phyloP scores from a whole-genome alignment of 441 rosid species.

The Erysimum pusillum region DNA sequence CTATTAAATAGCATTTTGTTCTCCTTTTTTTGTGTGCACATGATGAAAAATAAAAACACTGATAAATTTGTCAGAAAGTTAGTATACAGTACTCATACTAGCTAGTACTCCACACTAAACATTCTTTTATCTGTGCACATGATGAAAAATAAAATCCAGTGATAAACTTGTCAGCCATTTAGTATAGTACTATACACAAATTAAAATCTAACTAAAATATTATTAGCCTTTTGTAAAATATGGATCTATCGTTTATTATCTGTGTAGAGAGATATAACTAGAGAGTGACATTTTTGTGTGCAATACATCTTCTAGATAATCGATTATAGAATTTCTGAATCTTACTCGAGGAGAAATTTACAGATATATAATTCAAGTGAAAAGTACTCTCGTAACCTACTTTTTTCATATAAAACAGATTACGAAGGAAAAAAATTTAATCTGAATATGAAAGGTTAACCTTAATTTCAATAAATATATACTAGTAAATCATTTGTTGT shows the following conservation, averaged over 20 bases:
- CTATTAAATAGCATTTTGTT: slow-evolving; percentile 16
- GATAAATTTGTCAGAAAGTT: slow-evolving; percentile 35
- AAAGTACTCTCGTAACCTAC: neutral
- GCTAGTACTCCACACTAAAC: neutral
- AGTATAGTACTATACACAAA: neutral
- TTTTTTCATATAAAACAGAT: neutral
- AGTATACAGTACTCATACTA: slow-evolving; percentile 10
- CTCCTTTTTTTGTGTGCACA: slow-evolving; percentile 19
- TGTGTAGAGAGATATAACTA: neutral
- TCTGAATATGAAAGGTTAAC: neutral
- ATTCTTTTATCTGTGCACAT: slow-evolving; percentile 17
- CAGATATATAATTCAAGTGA: neutral
- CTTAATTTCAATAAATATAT: neutral
- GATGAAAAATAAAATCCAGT: slow-evolving; percentile 25
- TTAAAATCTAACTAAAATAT: neutral
- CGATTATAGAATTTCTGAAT: neutral
- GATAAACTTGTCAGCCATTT: slow-evolving; percentile 11
- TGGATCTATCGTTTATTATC: neutral
- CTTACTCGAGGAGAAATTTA: neutral
- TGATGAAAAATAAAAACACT: slow-evolving; percentile 35
- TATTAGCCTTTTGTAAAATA: slow-evolving; percentile 2
- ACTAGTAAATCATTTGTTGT: neutral
- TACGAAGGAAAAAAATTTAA: neutral
- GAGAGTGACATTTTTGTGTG: neutral
- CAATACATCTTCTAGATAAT: slow-evolving; percentile 9